These are phyloP conservation scores for Pseudogymnoascus sp. DNA, from an alignment of 2,329 filamentous ascomycete genomes.

Conservation along the genomic window DNA sequence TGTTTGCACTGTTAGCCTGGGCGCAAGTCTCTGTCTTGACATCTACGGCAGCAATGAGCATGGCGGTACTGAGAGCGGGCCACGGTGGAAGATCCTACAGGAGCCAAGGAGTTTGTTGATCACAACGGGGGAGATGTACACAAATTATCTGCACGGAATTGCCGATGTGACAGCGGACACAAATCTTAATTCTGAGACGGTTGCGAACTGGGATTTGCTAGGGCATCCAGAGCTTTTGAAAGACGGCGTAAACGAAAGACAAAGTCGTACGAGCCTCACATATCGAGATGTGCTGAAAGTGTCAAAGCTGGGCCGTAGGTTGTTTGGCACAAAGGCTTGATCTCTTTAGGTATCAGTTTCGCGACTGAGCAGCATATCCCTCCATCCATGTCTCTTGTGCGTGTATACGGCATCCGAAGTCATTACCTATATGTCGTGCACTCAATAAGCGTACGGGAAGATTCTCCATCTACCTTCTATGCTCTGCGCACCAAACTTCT, in stretches of 20 bases:
- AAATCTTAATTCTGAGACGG: slow-evolving; percentile 51
- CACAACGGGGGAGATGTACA: slow-evolving; percentile 63
- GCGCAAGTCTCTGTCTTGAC: slow-evolving; percentile 70
- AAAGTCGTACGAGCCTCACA: slow-evolving; percentile 65
- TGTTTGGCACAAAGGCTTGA: slow-evolving; percentile 10
- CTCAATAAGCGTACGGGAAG: slow-evolving; percentile 62
- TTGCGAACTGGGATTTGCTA: slow-evolving; percentile 69
- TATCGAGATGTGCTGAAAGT: slow-evolving; percentile 84
- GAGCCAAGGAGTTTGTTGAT: slow-evolving; percentile 77
- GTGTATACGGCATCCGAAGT: background rate
- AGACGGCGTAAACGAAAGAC: slow-evolving; percentile 51
- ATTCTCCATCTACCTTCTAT: slow-evolving; percentile 65
- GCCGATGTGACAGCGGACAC: slow-evolving; percentile 60
- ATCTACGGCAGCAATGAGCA: slow-evolving; percentile 60
- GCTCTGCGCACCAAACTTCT: slow-evolving; percentile 64
- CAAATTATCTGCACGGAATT: slow-evolving; percentile 69
- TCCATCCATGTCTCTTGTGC: background rate
- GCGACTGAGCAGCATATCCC: background rate
- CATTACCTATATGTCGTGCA: background rate
- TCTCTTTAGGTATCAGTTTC: background rate
- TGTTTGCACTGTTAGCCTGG: slow-evolving; percentile 86
- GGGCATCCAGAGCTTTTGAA: slow-evolving; percentile 41
- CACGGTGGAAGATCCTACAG: slow-evolving; percentile 61
- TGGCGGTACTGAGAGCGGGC: slow-evolving; percentile 48
- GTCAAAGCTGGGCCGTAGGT: slow-evolving; percentile 62